Evolutionary conservation across 495 filamentous ascomycete species (phyloP).

Genomic region (Daldinia caldariorum): DNA sequence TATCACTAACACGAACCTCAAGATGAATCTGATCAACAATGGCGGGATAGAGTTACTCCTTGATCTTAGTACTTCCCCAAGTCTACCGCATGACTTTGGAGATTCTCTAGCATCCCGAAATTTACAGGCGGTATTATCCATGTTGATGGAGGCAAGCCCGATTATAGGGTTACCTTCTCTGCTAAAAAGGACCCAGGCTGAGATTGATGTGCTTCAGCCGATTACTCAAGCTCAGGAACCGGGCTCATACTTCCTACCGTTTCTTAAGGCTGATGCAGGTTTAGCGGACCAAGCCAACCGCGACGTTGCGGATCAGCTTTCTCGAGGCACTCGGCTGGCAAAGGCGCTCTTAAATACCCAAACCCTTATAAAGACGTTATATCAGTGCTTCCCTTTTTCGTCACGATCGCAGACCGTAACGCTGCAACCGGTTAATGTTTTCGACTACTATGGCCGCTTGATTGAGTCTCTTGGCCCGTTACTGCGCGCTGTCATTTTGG

Average conservation of each 20-base stretch:
- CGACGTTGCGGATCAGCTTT: conserved; percentile 51
- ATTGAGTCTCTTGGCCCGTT: conserved; percentile 77
- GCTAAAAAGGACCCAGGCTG: conserved; percentile 73
- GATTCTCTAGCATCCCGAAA: conserved; percentile 70
- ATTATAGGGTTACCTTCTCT: conserved; percentile 83
- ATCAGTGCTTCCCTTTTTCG: conserved; percentile 77
- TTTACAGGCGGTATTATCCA: conserved; percentile 76
- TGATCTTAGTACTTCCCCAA: conserved; percentile 81
- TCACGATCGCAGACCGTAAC: conserved; percentile 48
- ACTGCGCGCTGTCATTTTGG: conserved; percentile 80
- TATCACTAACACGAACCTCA: conserved; percentile 78
- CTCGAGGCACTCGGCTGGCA: conserved; percentile 74
- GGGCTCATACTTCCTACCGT: conserved; percentile 69
- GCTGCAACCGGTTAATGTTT: conserved; percentile 78
- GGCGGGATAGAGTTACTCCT: conserved; percentile 87
- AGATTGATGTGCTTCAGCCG: conserved; percentile 72
- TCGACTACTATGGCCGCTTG: conserved; percentile 77
- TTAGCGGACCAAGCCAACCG: conserved; percentile 46
- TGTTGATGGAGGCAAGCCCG: conserved; percentile 83
- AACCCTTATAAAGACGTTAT: conserved; percentile 74
- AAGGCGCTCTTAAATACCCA: conserved; percentile 82
- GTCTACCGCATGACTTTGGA: conserved; percentile 78
- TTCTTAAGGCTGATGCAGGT: conserved; percentile 51
- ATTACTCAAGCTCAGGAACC: conserved; percentile 60
- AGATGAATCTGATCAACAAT: conserved; percentile 75